phyloP scores from a whole-genome alignment of 208 protist genomes.

The Trypanosomatidae sp. region DNA sequence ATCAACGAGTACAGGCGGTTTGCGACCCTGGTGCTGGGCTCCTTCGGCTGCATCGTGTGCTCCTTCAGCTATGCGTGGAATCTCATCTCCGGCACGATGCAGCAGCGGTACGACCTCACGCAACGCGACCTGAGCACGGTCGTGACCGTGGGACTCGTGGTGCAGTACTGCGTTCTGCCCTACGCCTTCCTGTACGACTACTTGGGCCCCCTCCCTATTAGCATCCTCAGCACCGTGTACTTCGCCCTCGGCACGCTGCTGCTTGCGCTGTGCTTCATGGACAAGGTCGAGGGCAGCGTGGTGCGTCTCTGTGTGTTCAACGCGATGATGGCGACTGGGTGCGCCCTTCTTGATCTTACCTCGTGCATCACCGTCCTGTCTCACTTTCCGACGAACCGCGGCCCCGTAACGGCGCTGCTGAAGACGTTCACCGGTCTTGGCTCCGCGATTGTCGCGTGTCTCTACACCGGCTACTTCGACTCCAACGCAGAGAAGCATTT shows the following conservation, averaged over 20 bases:
- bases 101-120: slow-evolving; percentile 33
- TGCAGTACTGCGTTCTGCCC: slow-evolving; percentile 52
- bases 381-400: slow-evolving; percentile 58
- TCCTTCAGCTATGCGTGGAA: slow-evolving; percentile 61
- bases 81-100: slow-evolving; percentile 42
- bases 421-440: slow-evolving; percentile 69
- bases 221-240: slow-evolving; percentile 22
- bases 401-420: slow-evolving; percentile 43
- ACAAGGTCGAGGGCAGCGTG: slow-evolving; percentile 32
- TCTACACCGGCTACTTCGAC: slow-evolving; percentile 57
- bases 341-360: slow-evolving; percentile 31
- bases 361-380: slow-evolving; percentile 43
- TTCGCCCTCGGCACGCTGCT: slow-evolving; percentile 39
- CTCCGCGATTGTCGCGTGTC: slow-evolving; percentile 44
- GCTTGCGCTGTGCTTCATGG: slow-evolving; percentile 53
- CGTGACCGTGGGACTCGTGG: slow-evolving; percentile 41
- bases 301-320: slow-evolving; percentile 45
- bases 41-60: slow-evolving; percentile 33
- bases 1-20: slow-evolving; percentile 50
- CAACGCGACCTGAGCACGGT: slow-evolving; percentile 50
- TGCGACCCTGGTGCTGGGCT: slow-evolving; percentile 39
- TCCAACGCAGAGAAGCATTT: slow-evolving; percentile 36
- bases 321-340: slow-evolving; percentile 46
- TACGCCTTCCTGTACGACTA: slow-evolving; percentile 62
- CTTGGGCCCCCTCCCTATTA: slow-evolving; percentile 42